These are phyloP conservation scores for Russula olivacea DNA, from an alignment of 768 basidiomycete genomes.

Conservation along the genomic window DNA sequence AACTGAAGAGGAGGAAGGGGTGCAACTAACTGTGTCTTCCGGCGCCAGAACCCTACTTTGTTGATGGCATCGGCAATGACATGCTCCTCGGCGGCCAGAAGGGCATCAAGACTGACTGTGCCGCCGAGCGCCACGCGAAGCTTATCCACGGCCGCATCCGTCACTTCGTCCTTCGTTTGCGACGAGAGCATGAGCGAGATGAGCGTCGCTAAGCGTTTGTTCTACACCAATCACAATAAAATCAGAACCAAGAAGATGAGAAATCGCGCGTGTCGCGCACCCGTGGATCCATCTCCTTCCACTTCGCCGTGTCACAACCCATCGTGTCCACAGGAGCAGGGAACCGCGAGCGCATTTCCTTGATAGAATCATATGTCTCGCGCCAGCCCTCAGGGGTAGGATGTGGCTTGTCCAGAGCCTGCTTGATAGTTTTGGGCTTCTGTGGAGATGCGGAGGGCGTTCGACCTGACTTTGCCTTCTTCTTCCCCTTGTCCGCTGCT, in stretches of 20 bases:
- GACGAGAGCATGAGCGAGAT: constrained; percentile 93
- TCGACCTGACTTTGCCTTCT: constrained; percentile 12
- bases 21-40: constrained; percentile 69
- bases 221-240: constrained; percentile 39
- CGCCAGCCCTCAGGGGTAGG: constrained; percentile 62
- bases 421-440: constrained; percentile 53
- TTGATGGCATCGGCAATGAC: constrained; percentile 70
- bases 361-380: constrained; percentile 65
- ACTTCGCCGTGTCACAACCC: constrained; percentile 74
- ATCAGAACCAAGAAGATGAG: not conserved
- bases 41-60: constrained; percentile 91
- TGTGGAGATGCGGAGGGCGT: constrained; percentile 36
- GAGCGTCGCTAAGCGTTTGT: constrained; percentile 74
- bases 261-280: constrained; percentile 33
- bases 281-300: constrained; percentile 58
- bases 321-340: constrained; percentile 89
- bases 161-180: constrained; percentile 92
- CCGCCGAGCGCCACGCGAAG: constrained; percentile 72
- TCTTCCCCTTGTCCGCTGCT: not conserved
- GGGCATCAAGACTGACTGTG: constrained; percentile 64
- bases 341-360: constrained; percentile 64
- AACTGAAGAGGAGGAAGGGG: not conserved
- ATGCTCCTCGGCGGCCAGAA: constrained; percentile 56
- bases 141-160: constrained; percentile 69
- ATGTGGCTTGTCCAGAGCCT: constrained; percentile 53